Base-by-base conservation (phyloP, 306 rosid species). In the Prunus padus region DNA sequence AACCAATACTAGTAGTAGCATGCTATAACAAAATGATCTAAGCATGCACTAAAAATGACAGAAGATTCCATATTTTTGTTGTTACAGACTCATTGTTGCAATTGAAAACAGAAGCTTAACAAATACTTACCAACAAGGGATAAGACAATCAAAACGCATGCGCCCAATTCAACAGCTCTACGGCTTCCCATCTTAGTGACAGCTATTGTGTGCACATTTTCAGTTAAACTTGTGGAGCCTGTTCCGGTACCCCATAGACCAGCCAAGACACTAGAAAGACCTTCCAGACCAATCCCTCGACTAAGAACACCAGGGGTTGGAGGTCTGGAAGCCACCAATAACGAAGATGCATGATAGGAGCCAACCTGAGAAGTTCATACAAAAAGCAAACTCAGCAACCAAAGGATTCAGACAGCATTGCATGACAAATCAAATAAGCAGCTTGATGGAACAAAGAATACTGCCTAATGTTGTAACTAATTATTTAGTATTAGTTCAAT, bases 141-240 rank as follows among this genome's bases (percentile, higher is more conserved):
- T 86, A 92, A 65, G 70, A 90, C 85, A 54, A 96, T 92, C 87
- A 96, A 76, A 80, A 88, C 18, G 64, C 89, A 87, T 50, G 99
- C 99, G 45, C 99, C 99, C 31, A 96, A 79, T 83, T 89, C 98
- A 87, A 96, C 98, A 56, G 97, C 97, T 85, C 87, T 74, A 68
- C 98, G 99, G 82, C 99, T 96, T 86, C 99, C 99, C 98, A 96
- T 92, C 93, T 90, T 96, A 63, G 99, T 92, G 72, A 92, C 98
- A 44, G 99, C 99, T 84, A 96, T 86, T 55, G 99, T 96, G 77
- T 96, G 99, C 51, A 92, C 89, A 77, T 96, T 96, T 88, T 96
- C 99, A 22, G 99, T 92, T 76, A 96, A 81, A 68, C 98, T 92
- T 51, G 96, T 83, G 57, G 96, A 96, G 23, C 97, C 99, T 11